Base-by-base conservation (phyloP, 176 grass and related monocot species). In the Lolium perenne region DNA sequence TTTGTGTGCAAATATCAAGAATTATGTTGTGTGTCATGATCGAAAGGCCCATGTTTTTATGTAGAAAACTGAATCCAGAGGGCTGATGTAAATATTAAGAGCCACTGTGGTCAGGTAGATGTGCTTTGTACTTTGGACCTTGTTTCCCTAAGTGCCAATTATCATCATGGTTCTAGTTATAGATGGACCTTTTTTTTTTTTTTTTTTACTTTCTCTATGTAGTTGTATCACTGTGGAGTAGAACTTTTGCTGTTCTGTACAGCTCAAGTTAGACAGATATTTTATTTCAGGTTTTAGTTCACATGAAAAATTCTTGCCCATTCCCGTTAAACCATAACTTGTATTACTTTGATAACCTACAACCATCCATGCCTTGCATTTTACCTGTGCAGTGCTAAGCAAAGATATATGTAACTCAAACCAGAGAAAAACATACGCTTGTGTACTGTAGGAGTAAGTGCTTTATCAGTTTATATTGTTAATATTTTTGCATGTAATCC, bases 331-430 rank as follows among this genome's bases (percentile, higher is more conserved):
- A 6, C 41, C 12, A 45, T 43, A 71, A 41, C 11, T 20, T 38
- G 32, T 68, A 13, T 18, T 8, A 38, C 38, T 71, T 40, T 45
- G 38, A n/a, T 72, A 45, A 72, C 5, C 41, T 72, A 47, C 20
- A 21, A 72, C 4, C 68, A 71, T 71, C 69, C 11, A 47, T 48
- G 11, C 45, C 70, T 73, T 22, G 11, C 70, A 48, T 48, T 48
- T 40, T 48, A 22, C 43, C 21, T 73, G 43, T 10, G 12, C 21
- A 73, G 38, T 46, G 18, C 68, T 21, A 71, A 71, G 70, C 70
- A 73, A 73, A 14, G 1, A 73, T 73, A 48, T 73, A 46, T 11
- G n/a, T 46, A 23, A 48, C 70, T 73, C 70, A 73, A 73, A 21
- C 0, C 20, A 72, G 70, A 73, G 64, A 67, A 67, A 66, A 38